Conservation (phyloP, 2,329 filamentous ascomycete genomes). For the Lojkania enalia region DNA sequence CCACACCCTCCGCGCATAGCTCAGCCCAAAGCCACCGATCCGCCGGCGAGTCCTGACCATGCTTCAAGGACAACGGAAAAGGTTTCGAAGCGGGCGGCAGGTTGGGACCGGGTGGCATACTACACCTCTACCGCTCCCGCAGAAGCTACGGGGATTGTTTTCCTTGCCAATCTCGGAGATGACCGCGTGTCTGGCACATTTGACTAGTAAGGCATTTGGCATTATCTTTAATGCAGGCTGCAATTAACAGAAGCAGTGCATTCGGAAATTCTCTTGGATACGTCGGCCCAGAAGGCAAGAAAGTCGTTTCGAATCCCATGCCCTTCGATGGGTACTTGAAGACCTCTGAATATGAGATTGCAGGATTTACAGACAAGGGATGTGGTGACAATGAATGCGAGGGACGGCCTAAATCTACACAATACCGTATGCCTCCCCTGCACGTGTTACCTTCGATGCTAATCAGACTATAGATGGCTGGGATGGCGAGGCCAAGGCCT, state of each 20-base stretch:
- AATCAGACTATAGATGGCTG: conserved; percentile 66
- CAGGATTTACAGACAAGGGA: conserved; percentile 39
- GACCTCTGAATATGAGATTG: conserved; percentile 41
- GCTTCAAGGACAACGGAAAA: background rate
- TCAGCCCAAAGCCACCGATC: no score
- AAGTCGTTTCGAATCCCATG: conserved; percentile 52
- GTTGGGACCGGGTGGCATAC: conserved; percentile 53
- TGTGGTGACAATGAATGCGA: conserved; percentile 56
- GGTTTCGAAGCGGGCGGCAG: conserved; percentile 16
- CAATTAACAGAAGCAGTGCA: conserved; percentile 32
- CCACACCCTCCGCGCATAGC: no score
- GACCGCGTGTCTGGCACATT: conserved; percentile 58
- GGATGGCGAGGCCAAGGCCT: conserved; percentile 69
- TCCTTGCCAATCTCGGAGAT: conserved; percentile 62
- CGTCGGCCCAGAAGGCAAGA: conserved; percentile 52
- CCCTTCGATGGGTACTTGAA: conserved; percentile 53
- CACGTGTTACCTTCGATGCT: no score
- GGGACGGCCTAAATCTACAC: conserved; percentile 53
- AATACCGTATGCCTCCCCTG: conserved; percentile 53
- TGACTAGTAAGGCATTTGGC: conserved; percentile 46
- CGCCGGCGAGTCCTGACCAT: background rate
- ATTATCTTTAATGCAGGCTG: background rate
- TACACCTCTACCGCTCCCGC: conserved; percentile 49
- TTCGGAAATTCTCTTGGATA: conserved; percentile 64
- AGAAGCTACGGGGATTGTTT: conserved; percentile 57